Evolutionary conservation across 108 stramenopile species (phyloP).

Genomic region (Licmophora abbreviata): DNA sequence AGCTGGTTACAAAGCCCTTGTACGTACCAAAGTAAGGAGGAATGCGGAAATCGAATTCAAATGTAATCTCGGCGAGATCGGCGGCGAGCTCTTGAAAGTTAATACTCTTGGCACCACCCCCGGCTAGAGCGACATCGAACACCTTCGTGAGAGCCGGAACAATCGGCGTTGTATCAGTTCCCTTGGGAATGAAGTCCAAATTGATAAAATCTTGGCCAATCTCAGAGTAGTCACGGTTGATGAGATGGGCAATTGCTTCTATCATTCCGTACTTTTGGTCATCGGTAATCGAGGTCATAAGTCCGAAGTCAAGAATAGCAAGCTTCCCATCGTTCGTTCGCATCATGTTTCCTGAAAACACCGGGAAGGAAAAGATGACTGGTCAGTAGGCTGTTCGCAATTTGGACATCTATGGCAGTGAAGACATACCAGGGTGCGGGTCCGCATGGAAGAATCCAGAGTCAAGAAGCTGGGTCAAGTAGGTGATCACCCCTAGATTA

Average conservation of each 20-base stretch:
- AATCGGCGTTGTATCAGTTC: constrained; percentile 84
- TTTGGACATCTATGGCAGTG: not conserved
- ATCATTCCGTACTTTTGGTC: constrained; percentile 95
- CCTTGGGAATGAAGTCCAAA: constrained; percentile 87
- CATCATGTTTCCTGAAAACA: constrained; percentile 85
- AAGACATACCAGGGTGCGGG: constrained; percentile 17
- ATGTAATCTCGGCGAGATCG: constrained; percentile 91
- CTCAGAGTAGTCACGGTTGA: constrained; percentile 88
- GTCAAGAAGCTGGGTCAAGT: constrained; percentile 87
- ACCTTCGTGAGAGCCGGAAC: constrained; percentile 89
- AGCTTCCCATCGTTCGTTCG: constrained; percentile 85
- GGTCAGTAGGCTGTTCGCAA: not conserved
- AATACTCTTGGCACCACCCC: constrained; percentile 93
- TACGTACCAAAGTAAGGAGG: constrained; percentile 96
- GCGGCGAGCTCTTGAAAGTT: constrained; percentile 92
- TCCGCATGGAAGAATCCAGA: constrained; percentile 84
- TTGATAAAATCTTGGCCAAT: constrained; percentile 93
- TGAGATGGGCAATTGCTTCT: constrained; percentile 89
- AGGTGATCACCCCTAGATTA: constrained; percentile 91
- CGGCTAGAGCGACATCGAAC: constrained; percentile 91
- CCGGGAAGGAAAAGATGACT: not conserved
- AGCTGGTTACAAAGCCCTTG: no score
- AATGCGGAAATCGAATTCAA: constrained; percentile 84
- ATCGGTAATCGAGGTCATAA: constrained; percentile 92
- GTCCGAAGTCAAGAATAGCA: constrained; percentile 90